Conservation (phyloP, 2,329 filamentous ascomycete species). For the Aspergillus novofumigatus region DNA sequence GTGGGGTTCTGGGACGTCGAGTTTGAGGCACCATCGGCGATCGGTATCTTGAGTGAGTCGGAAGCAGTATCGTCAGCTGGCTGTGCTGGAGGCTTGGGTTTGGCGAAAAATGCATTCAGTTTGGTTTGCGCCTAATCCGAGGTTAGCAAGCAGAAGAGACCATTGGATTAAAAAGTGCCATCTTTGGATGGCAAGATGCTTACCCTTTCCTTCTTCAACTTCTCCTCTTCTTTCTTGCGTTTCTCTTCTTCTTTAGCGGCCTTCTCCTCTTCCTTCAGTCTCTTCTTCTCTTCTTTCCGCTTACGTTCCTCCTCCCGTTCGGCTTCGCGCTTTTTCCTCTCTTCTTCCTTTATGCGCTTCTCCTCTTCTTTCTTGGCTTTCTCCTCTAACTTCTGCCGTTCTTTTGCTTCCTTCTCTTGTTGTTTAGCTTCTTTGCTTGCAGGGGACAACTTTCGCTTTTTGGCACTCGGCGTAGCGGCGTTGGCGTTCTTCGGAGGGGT, state of each 20-base stretch:
- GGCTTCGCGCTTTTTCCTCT: constrained; percentile 43
- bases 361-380: constrained; percentile 29
- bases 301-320: constrained; percentile 44
- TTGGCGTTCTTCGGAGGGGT: constrained; percentile 1
- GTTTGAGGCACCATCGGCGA: constrained; percentile 7
- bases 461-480: constrained; percentile 14
- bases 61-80: constrained; percentile 15
- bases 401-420: constrained; percentile 17
- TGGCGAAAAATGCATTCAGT: constrained; percentile 49
- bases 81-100: constrained; percentile 32
- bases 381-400: constrained; percentile 22
- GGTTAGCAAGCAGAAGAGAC: constrained; percentile 20
- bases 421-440: constrained; percentile 22
- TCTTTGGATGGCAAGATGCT: constrained; percentile 19
- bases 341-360: constrained; percentile 44
- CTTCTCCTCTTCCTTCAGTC: constrained; percentile 39
- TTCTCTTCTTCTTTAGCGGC: constrained; percentile 41
- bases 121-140: constrained; percentile 45
- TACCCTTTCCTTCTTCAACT: constrained; percentile 42
- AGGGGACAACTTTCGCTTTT: constrained; percentile 12
- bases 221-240: constrained; percentile 34
- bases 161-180: constrained; percentile 8
- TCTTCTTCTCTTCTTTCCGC: constrained; percentile 43
- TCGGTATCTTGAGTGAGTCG: constrained; percentile 28
- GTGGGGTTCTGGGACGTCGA: constrained; percentile 18